A percentile compares a stretch with the other conserved stretches of the same genome.
Evolutionary conservation across 768 basidiomycete species (phyloP).

Genomic region (Rhizopogon vesiculosus): DNA sequence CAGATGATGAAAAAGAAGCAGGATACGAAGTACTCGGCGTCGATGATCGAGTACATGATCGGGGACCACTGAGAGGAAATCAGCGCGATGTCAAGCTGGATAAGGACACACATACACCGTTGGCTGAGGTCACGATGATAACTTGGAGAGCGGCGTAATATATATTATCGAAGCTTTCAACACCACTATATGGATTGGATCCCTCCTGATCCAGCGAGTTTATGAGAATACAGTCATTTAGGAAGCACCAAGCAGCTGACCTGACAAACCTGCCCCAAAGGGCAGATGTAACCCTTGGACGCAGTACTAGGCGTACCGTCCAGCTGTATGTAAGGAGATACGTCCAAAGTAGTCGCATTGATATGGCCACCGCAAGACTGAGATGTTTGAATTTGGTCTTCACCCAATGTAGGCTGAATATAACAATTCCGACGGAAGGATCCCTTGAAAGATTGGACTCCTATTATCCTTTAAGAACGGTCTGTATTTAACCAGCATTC

Average conservation of each 20-base stretch:
- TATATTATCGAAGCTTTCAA: slow-evolving; percentile 88
- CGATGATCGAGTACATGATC: slow-evolving; percentile 86
- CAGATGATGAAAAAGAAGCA: slow-evolving; percentile 83
- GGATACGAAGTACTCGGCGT: slow-evolving; percentile 86
- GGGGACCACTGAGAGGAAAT: slow-evolving; percentile 53
- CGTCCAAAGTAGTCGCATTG: slow-evolving; percentile 48
- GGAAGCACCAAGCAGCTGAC: slow-evolving; percentile 31
- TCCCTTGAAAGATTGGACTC: slow-evolving; percentile 91
- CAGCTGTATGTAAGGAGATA: slow-evolving; percentile 35
- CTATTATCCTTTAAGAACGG: slow-evolving; percentile 57
- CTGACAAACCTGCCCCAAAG: slow-evolving; percentile 77
- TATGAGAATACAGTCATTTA: neutral
- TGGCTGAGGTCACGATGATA: slow-evolving; percentile 76
- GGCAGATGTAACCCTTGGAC: slow-evolving; percentile 87
- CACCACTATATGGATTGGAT: slow-evolving; percentile 57
- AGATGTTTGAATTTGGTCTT: slow-evolving; percentile 38
- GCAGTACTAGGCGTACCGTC: slow-evolving; percentile 33
- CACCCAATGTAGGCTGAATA: slow-evolving; percentile 51
- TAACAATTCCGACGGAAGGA: slow-evolving; percentile 67
- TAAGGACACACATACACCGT: slow-evolving; percentile 47
- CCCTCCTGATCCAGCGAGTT: slow-evolving; percentile 39
- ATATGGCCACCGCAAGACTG: slow-evolving; percentile 83
- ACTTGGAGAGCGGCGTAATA: slow-evolving; percentile 80
- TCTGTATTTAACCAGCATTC: neutral
- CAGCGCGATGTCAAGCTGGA: neutral